These are phyloP conservation scores for Botryobasidium botryosum DNA, from an alignment of 768 basidiomycete genomes.

Conservation along the genomic window DNA sequence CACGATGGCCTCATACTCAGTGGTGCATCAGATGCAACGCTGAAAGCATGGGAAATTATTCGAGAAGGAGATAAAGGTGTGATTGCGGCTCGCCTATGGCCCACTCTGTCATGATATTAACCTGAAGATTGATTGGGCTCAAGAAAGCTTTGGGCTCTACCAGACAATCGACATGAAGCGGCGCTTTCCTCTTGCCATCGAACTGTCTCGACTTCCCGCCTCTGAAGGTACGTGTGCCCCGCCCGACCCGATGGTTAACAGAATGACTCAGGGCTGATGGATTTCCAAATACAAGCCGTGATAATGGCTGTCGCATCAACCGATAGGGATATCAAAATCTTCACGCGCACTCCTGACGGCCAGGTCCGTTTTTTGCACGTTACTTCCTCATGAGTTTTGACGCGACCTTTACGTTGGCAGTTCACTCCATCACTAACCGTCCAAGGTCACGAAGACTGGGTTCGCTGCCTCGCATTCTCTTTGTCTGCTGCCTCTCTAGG, in stretches of 20 bases:
- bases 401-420: conserved; percentile 8
- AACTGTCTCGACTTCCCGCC: conserved; percentile 43
- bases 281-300: conserved; percentile 19
- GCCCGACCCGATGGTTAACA: conserved; percentile 1
- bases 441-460: conserved; percentile 91
- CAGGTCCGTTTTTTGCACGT: conserved; percentile 24
- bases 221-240: conserved; percentile 36
- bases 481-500: conserved; percentile 12
- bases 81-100: conserved; percentile 9
- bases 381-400: conserved; percentile 4
- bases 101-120: background rate
- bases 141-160: conserved; percentile 4
- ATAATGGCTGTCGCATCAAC: conserved; percentile 78
- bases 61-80: too few species aligned
- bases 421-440: conserved; percentile 16
- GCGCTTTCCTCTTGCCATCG: conserved; percentile 59
- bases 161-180: conserved; percentile 51
- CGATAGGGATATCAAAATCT: conserved; percentile 62
- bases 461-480: conserved; percentile 61
- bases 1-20: conserved; percentile 40
- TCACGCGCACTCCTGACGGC: conserved; percentile 46
- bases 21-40: conserved; percentile 63
- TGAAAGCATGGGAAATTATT: conserved; percentile 64
- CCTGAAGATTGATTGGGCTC: background rate
- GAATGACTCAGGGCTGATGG: background rate